phyloP scores from a whole-genome alignment of 2,329 filamentous ascomycete species.

The Myriosclerotinia duriaeana region DNA sequence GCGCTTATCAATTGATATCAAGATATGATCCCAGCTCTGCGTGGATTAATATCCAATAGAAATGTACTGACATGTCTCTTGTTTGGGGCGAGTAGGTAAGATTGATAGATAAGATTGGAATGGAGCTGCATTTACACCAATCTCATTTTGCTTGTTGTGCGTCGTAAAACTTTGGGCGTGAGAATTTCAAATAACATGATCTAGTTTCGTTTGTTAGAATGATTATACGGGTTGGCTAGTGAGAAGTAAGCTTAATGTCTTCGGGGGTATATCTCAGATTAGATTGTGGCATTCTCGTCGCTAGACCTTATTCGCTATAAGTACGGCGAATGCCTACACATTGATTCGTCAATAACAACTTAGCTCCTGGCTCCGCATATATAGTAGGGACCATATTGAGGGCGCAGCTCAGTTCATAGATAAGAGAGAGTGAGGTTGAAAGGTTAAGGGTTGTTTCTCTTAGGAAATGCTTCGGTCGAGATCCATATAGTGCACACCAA shows the following conservation, averaged over 20 bases:
- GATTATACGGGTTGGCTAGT: background rate
- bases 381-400: background rate
- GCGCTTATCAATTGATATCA: slow-evolving; percentile 1
- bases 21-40: background rate
- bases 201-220: background rate
- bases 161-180: slow-evolving; percentile 1
- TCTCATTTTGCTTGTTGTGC: background rate
- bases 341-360: background rate
- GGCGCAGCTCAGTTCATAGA: background rate
- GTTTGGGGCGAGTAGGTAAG: background rate
- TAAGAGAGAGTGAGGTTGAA: background rate
- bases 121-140: background rate
- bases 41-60: background rate
- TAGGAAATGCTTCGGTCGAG: background rate
- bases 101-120: slow-evolving; percentile 4
- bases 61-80: slow-evolving; percentile 1
- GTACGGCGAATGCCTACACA: no score
- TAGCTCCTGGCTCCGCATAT: background rate
- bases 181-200: background rate
- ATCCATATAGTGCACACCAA: background rate
- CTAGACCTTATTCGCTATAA: background rate
- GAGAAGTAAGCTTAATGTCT: background rate
- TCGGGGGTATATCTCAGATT: background rate
- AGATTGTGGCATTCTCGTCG: background rate
- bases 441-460: background rate